Conservation (phyloP, 495 filamentous ascomycete species). For the Talaromyces borbonicus region DNA sequence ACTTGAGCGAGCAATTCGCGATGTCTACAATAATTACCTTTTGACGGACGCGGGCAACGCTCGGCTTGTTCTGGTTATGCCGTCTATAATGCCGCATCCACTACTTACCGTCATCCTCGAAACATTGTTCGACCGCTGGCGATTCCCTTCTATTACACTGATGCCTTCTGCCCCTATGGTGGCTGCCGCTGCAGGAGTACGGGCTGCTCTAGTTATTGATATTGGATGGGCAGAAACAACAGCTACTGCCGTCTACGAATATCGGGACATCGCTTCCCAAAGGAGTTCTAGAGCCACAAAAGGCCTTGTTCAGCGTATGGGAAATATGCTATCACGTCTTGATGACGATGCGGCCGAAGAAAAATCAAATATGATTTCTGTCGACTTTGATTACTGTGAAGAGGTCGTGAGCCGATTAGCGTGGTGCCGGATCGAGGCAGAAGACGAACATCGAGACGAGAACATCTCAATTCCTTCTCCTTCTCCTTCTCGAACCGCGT, state of each 20-base stretch:
- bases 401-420: constrained; percentile 62
- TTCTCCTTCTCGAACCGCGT: constrained; percentile 25
- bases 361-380: constrained; percentile 19
- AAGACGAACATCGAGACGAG: constrained; percentile 5
- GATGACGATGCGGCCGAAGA: constrained; percentile 11
- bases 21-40: constrained; percentile 78
- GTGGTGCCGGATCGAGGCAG: constrained; percentile 51
- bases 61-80: constrained; percentile 62
- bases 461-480: constrained; percentile 36
- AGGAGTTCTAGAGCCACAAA: constrained; percentile 68
- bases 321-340: constrained; percentile 46
- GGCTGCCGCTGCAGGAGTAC: constrained; percentile 68
- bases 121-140: constrained; percentile 69
- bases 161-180: constrained; percentile 63
- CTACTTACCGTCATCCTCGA: constrained; percentile 65
- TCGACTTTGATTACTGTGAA: constrained; percentile 68
- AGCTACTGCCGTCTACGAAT: constrained; percentile 77
- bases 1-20: constrained; percentile 72
- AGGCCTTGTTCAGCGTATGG: constrained; percentile 56
- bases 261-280: constrained; percentile 59
- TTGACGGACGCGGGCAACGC: constrained; percentile 66
- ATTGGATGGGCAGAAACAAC: constrained; percentile 86
- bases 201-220: constrained; percentile 74
- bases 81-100: constrained; percentile 68
- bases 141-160: constrained; percentile 71